Evolutionary conservation across 345 rosid genomes (phyloP).

Genomic region (Physaria fendleri): DNA sequence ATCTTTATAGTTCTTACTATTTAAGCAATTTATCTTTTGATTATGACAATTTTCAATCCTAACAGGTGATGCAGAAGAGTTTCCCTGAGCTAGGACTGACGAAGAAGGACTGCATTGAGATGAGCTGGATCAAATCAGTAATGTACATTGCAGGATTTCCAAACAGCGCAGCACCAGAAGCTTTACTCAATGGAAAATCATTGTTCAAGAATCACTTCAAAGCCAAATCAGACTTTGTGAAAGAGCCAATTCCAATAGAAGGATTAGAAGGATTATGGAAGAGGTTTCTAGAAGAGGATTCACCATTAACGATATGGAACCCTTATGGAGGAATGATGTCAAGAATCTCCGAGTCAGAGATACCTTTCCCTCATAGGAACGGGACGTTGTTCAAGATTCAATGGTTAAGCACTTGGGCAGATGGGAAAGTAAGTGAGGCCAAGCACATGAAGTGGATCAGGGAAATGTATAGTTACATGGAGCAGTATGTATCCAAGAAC

Average conservation of each 20-base stretch:
- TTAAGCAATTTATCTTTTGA: background rate
- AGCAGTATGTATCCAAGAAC: slow-evolving; percentile 19
- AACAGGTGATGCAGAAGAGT: slow-evolving; percentile 39
- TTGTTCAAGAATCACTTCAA: slow-evolving; percentile 51
- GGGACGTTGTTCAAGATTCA: slow-evolving; percentile 31
- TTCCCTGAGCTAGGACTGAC: slow-evolving; percentile 68
- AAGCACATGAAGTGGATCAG: slow-evolving; percentile 31
- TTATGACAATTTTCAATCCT: slow-evolving; percentile 8
- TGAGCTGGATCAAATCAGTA: slow-evolving; percentile 61
- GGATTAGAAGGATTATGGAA: slow-evolving; percentile 30
- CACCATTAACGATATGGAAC: slow-evolving; percentile 26
- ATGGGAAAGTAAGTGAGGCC: slow-evolving; percentile 17
- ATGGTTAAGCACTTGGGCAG: slow-evolving; percentile 25
- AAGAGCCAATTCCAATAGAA: slow-evolving; percentile 29
- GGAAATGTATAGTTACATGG: slow-evolving; percentile 31
- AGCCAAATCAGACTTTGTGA: slow-evolving; percentile 68
- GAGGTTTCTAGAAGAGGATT: slow-evolving; percentile 14
- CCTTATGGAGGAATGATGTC: slow-evolving; percentile 35
- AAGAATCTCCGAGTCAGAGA: slow-evolving; percentile 27
- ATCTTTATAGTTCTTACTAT: background rate
- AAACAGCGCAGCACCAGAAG: slow-evolving; percentile 34
- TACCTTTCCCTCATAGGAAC: slow-evolving; percentile 31
- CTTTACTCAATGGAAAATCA: slow-evolving; percentile 48
- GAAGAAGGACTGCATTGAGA: slow-evolving; percentile 41
- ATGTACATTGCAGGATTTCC: slow-evolving; percentile 56